Evolutionary conservation across 805 yeast genomes (phyloP), one percentile per base, ranked within the genome.

Genomic region (Metschnikowia reukaufii): DNA sequence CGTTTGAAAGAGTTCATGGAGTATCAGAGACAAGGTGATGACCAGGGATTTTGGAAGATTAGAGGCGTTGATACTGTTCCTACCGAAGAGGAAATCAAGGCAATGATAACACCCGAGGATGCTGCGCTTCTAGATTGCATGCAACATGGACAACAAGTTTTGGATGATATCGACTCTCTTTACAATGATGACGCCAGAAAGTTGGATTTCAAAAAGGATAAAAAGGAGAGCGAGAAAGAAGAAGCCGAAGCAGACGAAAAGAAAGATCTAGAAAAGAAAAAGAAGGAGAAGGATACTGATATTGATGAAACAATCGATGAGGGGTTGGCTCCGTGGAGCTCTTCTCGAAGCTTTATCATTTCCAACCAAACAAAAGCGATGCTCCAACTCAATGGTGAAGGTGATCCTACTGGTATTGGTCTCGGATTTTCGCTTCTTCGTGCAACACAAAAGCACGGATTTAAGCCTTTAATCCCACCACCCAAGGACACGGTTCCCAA

Each of bases 331-430:
- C 92, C 97, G 0, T 94, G 99, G 99, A 91, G 88, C 63, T 75
- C 85, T n/a, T 83, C 97, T 0, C 77, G 89, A 50, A 94, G 94
- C 65, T 94, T 94, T 61, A 82, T 91, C 45, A 88, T 83, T 63
- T 94, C 98, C 2, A 90, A 96, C 19, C 98, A 91, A 62, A 96
- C 97, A 45, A 91, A 95, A 59, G 95, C 97, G 0, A 94, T 94
- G 97, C 75, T 94, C 36, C 97, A 90, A 61, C 79, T 94, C 20
- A 88, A 88, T 61, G 97, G 97, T 12, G 91, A 84, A 44, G 98
- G 98, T 40, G 98, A 94, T 64, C 96, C 96, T 1, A 83, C 96
- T 0, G 96, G 96, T 19, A 81, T 87, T 52, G 94, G 96, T 2
- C 86, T 88, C 54, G 96, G 92, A 0, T 87, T 87, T 55, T 88